These are phyloP conservation scores for Canavalia ensiformis DNA, from an alignment of 306 rosid genomes.

Conservation along the genomic window DNA sequence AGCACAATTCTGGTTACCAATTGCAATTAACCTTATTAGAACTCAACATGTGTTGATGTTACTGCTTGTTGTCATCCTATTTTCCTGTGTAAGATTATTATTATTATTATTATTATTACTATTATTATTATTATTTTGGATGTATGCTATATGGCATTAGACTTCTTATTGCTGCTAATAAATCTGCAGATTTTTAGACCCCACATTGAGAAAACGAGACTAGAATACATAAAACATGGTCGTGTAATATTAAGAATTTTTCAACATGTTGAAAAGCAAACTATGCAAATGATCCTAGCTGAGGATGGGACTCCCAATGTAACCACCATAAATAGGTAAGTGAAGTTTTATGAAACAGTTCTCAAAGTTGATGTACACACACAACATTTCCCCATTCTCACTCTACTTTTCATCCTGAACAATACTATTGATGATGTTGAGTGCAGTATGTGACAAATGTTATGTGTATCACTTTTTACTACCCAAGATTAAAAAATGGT, in stretches of 20 bases:
- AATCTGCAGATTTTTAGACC: slow-evolving; percentile 45
- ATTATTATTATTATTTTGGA: neutral
- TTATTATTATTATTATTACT: too few relatives aligned
- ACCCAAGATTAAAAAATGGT: neutral
- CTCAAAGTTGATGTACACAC: neutral
- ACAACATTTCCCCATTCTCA: too few relatives aligned
- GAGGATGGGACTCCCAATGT: slow-evolving; percentile 47
- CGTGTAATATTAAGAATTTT: slow-evolving; percentile 41
- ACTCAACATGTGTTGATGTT: neutral
- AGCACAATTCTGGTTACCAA: neutral
- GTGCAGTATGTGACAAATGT: too few relatives aligned
- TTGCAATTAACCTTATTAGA: neutral
- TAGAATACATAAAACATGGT: slow-evolving; percentile 43
- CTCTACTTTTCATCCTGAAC: too few relatives aligned
- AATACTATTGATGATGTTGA: too few relatives aligned
- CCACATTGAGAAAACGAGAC: slow-evolving; percentile 43
- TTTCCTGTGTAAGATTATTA: neutral
- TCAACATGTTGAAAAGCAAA: slow-evolving; percentile 42
- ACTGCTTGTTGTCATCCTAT: neutral
- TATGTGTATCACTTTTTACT: too few relatives aligned
- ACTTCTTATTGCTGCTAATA: neutral
- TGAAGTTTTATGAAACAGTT: slow-evolving; percentile 12
- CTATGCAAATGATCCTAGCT: slow-evolving; percentile 37
- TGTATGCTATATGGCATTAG: neutral
- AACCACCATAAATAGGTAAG: slow-evolving; percentile 35